Evolutionary conservation across 1,139 yeast species (phyloP), one percentile per base, ranked within the genome.

Genomic region (Lodderomyces margitis): DNA sequence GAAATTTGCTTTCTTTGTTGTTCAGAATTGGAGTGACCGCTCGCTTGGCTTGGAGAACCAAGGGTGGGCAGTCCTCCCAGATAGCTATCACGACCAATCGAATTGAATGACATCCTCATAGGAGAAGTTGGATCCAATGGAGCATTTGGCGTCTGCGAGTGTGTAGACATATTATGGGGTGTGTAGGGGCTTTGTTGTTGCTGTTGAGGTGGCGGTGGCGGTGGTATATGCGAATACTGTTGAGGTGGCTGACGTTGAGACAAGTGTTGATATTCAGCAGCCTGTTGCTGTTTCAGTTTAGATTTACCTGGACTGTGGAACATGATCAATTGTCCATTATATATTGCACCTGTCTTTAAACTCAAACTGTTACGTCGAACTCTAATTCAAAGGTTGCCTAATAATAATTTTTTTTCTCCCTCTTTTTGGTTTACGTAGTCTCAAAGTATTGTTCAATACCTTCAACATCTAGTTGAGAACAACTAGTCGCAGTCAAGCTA

Each of bases 1-100:
- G 65, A 54, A 1, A 52, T 46, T 31, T 42, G 34, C 36, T 51
- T 46, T 39, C 59, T 48, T 35, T 49, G 54, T 20, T 47, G 51
- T 24, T 46, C 49, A 1, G 45, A 31, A 37, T 43, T 45, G 7
- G 37, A 33, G 9, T 32, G 37, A 10, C 12, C 17, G 12, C 43
- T 37, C 8, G 33, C 21, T 17, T 38, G 38, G n/a, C 36, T 42
- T 5, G 48, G 46, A 2, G 48, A 43, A 3, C 36, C 31, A 2
- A 46, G 46, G 8, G 39, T 39, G 12, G 20, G 10, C 8, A 10
- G 8, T 9, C 33, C 25, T 4, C 23, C 14, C 5, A 20, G 16
- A 21, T 5, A 24, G 4, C 19, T 21, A 20, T 19, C 19, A 20
- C 30, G 21, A 19, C 32, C 19, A 16, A 16, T 21, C 12, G 33